Evolutionary conservation across 352 stramenopile genomes (phyloP), one percentile per base, ranked within the genome.

Genomic region (Pythium aphanidermatum): DNA sequence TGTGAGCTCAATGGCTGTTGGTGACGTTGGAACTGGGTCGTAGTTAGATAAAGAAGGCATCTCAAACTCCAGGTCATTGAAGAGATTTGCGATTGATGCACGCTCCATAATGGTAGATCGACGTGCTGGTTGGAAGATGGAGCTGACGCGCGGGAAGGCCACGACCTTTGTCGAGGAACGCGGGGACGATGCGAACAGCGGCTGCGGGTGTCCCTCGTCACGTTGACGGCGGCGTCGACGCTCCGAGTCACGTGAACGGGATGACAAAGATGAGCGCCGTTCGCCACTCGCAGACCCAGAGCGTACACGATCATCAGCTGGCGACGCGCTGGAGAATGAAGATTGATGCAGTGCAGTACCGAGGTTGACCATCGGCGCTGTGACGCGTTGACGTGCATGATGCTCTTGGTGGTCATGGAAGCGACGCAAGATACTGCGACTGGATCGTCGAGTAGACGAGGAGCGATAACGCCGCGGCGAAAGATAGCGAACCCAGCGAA

Each of bases 11-110:
- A 11, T 4, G 16, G 8, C n/a, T 32, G 10, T 2, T 35, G 32
- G 16, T 36, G 24, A n/a, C 8, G 19, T 16, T 3, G 27, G 34
- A 10, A 25, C 17, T 24, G 46, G 40, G 20, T 58, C 50, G 3
- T 20, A 24, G 4, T 42, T 20, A n/a, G 19, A 29, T 20, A 34
- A 14, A 11, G 43, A 28, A 5, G 34, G 33, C 24, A 60, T 27
- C 19, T 60, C 43, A 14, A 60, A 60, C 27, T 60, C 43, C 9
- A 60, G 37, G 4, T 60, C 26, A 26, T 60, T 54, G 26, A 60
- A 60, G 12, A 60, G 12, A 17, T 60, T 54, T 4, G 50, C 30
- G 19, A 54, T 45, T 1, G 51, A 52, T 5, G 43, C 51, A 11
- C 51, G 51, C 6, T 60, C 36, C 25, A 43, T 51, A 38, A 60